Base-by-base conservation (phyloP, 768 basidiomycete species). In the Hebeloma cylindrosporum region DNA sequence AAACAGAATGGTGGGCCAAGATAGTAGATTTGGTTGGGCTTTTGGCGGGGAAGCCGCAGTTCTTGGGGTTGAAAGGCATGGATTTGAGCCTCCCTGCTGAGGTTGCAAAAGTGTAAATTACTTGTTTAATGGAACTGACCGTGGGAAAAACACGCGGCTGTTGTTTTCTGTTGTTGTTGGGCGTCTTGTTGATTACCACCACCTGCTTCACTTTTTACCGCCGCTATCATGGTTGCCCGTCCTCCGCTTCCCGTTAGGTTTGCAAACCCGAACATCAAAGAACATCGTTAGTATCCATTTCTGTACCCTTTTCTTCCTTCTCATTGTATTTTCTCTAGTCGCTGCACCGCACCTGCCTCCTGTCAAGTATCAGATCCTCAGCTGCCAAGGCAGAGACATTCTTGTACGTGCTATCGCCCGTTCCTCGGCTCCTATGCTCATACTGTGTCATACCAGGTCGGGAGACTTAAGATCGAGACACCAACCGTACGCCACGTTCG, bases 351-450 rank as follows among this genome's bases (percentile, higher is more conserved):
- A 55, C 37, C 68, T 82, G 47, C 86, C 86, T 27, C 73, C 78
- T 30, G 91, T 94, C 35, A 95, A 95, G 69, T 95, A 91, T 63
- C 93, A 94, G 74, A 86, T 90, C 50, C 81, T 96, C 38, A 83
- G 83, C 57, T 82, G 90, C 51, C 89, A 94, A 63, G 88, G 87
- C 2, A 82, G 84, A 61, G 83, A 92, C 61, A 92, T 94, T 45
- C 77, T 94, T 39, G 90, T 86, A 60, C 59, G 82, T 67, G 32
- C 28, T 52, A 57, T 21, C 48, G 50, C 45, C 22, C 37, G 27
- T 26, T 28, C 31, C 26, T 43, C n/a, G 30, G 25, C 21, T 26
- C 47, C 10, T 30, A 42, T 38, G 22, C 22, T 25, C 45, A 46
- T 20, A 37, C 33, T 29, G 21, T 39, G 17, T 34, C 40, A n/a